Evolutionary conservation across 2,329 filamentous ascomycete genomes (phyloP), one percentile per base, ranked within the genome.

Genomic region (Colletotrichum camelliae): DNA sequence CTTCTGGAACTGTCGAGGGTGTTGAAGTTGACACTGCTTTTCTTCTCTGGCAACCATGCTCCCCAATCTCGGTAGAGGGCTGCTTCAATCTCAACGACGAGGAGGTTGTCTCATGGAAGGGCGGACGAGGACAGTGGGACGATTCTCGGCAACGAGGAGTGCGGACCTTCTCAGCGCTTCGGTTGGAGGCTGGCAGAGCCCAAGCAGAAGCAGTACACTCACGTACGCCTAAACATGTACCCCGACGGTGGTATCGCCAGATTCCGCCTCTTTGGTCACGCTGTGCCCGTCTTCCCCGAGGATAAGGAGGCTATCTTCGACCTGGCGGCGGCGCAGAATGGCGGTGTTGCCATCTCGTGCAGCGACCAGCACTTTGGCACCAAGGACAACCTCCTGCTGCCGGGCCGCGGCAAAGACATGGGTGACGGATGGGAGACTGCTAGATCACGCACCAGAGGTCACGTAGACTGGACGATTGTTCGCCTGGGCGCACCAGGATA

Each of bases 371-470:
- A 97, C 84, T 97, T 96, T 80, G 94, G 95, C 76, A 94, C 92
- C 48, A 95, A 94, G 83, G 92, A 94, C 82, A 96, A 96, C 84
- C 87, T 96, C 39, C 89, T 96, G n/a, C 87, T 96, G 5, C 94
- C 94, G 0, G 94, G 94, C 4, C 89, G 94, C 31, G 94, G 94
- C 57, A 92, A 93, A 83, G 94, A 97, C 85, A 97, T 97, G 95
- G 94, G 94, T 67, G 95, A 96, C 82, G 95, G 95, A 9, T 97
- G 95, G 95, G 95, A 97, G 86, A 97, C 95, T 72, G 92, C 93
- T 78, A 90, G 95, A 70, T 95, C 94, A 43, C 88, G 95, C 66
- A 92, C 89, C 67, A 92, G 91, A 83, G 91, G 88, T 60, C 95
- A 97, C 83, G 86, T 94, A 24, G 95, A 97, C 84, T 97, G 95